phyloP scores from a whole-genome alignment of 148 eudicot species.

The Cornus kousa region DNA sequence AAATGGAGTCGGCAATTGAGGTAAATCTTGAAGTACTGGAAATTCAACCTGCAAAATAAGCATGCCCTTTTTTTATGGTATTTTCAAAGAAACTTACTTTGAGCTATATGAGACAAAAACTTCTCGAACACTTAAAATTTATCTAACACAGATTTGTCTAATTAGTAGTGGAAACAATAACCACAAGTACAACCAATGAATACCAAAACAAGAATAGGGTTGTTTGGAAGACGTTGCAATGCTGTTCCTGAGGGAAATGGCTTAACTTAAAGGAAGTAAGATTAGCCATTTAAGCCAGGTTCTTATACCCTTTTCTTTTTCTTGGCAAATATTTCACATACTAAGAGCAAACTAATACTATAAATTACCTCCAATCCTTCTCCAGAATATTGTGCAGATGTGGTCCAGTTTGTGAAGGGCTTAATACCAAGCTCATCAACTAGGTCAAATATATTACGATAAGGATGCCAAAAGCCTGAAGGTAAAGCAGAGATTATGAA shows the following conservation, averaged over 20 bases:
- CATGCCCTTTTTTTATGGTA: background rate
- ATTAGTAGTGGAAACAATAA: background rate
- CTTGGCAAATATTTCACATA: background rate
- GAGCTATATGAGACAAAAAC: background rate
- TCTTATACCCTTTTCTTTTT: background rate
- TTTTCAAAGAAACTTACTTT: background rate
- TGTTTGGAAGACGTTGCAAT: background rate
- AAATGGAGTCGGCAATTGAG: conserved; percentile 66
- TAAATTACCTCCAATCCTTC: conserved; percentile 66
- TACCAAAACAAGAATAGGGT: background rate
- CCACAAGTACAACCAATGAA: background rate
- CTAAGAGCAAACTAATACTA: conserved; percentile 2
- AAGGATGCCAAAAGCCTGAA: conserved; percentile 77
- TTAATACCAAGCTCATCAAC: conserved; percentile 60
- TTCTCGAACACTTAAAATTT: background rate
- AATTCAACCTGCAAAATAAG: conserved; percentile 54
- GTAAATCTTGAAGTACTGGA: conserved; percentile 57
- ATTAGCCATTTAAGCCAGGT: background rate
- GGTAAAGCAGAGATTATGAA: background rate
- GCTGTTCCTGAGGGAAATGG: background rate
- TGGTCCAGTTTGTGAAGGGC: conserved; percentile 63
- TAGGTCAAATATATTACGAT: conserved; percentile 62
- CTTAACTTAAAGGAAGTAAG: background rate
- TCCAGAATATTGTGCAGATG: conserved; percentile 57
- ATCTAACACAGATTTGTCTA: background rate